phyloP scores from a whole-genome alignment of 257 asterid species.

The Thymus quinquecostatus region DNA sequence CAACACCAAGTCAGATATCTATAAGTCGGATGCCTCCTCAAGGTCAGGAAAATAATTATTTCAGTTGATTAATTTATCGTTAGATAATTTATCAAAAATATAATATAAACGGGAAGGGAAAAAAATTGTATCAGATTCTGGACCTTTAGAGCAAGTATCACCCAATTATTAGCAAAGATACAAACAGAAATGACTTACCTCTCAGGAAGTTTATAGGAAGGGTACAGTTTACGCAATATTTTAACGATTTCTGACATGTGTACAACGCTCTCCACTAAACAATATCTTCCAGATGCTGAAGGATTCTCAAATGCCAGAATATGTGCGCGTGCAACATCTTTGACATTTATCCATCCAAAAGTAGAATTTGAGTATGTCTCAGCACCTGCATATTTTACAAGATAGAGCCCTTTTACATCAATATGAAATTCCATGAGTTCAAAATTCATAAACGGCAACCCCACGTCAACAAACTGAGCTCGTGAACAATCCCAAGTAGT shows the following conservation, averaged over 20 bases:
- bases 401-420: slow-evolving; percentile 2
- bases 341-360: slow-evolving; percentile 54
- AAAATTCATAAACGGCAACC: background rate
- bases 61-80: too few relatives aligned
- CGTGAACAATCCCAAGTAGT: slow-evolving; percentile 3
- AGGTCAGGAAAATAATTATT: too few relatives aligned
- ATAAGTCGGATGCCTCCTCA: too few relatives aligned
- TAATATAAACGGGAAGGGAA: too few relatives aligned
- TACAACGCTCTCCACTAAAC: slow-evolving; percentile 44
- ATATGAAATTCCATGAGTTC: background rate
- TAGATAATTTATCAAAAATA: too few relatives aligned
- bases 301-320: slow-evolving; percentile 55
- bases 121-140: too few relatives aligned
- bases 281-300: slow-evolving; percentile 56
- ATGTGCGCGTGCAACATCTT: slow-evolving; percentile 60
- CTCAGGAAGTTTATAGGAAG: slow-evolving; percentile 44
- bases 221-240: slow-evolving; percentile 50
- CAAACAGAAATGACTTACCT: slow-evolving; percentile 43
- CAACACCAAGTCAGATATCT: too few relatives aligned
- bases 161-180: background rate
- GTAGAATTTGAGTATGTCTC: slow-evolving; percentile 49
- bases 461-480: slow-evolving; percentile 3
- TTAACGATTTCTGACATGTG: slow-evolving; percentile 49
- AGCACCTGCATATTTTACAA: slow-evolving; percentile 45
- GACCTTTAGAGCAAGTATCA: too few relatives aligned